Percentiles rank a stretch among this genome's conserved stretches.
These are phyloP conservation scores for Xylariomycetidae sp. DNA, from an alignment of 2,329 filamentous ascomycete species.

Conservation along the genomic window DNA sequence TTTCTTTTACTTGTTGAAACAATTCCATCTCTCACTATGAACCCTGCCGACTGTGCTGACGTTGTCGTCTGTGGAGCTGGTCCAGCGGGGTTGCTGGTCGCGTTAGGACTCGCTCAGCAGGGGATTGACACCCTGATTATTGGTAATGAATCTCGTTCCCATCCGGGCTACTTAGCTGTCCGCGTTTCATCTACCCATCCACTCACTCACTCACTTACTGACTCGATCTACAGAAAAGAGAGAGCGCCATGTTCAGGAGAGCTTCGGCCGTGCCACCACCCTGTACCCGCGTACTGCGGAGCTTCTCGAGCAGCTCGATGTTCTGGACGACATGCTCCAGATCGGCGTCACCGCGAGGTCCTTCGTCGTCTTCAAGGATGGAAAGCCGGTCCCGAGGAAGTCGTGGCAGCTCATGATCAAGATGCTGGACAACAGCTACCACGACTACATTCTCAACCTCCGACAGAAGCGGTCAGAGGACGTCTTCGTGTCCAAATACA, in stretches of 20 bases:
- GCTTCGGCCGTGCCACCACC: slow-evolving; percentile 4
- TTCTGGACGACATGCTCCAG: slow-evolving; percentile 2
- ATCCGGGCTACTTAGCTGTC: too few relatives aligned
- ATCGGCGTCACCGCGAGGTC: slow-evolving; percentile 1
- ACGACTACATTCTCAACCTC: slow-evolving; percentile 7
- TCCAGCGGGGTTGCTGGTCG: slow-evolving; percentile 4
- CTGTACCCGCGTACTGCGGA: slow-evolving; percentile 8
- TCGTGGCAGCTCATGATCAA: slow-evolving; percentile 3
- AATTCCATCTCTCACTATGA: slow-evolving; percentile 1
- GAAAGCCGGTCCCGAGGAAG: slow-evolving; percentile 1
- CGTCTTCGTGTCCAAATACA: slow-evolving; percentile 2
- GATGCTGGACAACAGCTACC: slow-evolving; percentile 2
- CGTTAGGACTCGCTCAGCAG: slow-evolving; percentile 4
- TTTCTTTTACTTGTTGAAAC: too few relatives aligned
- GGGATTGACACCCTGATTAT: slow-evolving; percentile 2
- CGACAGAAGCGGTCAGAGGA: slow-evolving; percentile 5
- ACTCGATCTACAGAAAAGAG: slow-evolving; percentile 3
- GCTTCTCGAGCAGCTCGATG: slow-evolving; percentile 6
- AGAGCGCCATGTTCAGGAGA: slow-evolving; percentile 3
- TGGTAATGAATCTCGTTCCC: too few relatives aligned
- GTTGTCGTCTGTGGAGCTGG: slow-evolving; percentile 4
- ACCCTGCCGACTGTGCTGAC: background rate
- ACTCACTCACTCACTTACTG: background rate
- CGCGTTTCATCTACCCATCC: too few relatives aligned
- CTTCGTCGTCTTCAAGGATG: slow-evolving; percentile 2